Percentiles rank a stretch among this genome's conserved stretches.
Evolutionary conservation across 805 yeast genomes (phyloP).

Genomic region (Kluyveromyces wickerhamii): DNA sequence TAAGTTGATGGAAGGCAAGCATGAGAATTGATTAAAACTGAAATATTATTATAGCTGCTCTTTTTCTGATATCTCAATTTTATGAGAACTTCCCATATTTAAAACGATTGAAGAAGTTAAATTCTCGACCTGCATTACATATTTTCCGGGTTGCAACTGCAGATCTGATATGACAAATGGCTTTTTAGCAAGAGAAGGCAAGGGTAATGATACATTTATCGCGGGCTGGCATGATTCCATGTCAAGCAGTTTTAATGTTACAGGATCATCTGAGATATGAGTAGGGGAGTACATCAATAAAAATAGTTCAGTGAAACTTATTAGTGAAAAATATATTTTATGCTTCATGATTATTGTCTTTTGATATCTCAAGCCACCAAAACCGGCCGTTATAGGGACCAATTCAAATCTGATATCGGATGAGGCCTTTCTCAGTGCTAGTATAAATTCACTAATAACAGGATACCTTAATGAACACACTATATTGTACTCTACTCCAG

Average conservation of each 20-base stretch:
- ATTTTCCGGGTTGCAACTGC: not conserved
- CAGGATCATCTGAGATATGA: not conserved
- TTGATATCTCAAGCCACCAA: constrained; percentile 3
- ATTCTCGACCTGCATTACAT: not conserved
- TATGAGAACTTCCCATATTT: not conserved
- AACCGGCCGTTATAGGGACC: not conserved
- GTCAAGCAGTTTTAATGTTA: not conserved
- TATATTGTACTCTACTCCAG: not conserved
- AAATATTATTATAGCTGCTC: too few species aligned
- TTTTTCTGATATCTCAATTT: not conserved
- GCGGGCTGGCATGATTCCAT: not conserved
- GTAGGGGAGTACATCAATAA: not conserved
- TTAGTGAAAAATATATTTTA: not conserved
- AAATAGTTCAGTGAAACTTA: constrained; percentile 1
- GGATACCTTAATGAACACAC: not conserved
- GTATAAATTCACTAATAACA: not conserved
- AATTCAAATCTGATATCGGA: not conserved
- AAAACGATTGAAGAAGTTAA: too few species aligned
- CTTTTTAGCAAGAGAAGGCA: not conserved
- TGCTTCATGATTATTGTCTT: not conserved
- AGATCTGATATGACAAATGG: not conserved
- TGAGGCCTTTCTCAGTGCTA: not conserved
- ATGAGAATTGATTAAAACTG: too few species aligned
- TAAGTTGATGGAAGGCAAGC: too few species aligned
- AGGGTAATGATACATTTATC: not conserved